Base-by-base conservation (phyloP, 306 rosid genomes). In the Sphenostylis stenocarpa region DNA sequence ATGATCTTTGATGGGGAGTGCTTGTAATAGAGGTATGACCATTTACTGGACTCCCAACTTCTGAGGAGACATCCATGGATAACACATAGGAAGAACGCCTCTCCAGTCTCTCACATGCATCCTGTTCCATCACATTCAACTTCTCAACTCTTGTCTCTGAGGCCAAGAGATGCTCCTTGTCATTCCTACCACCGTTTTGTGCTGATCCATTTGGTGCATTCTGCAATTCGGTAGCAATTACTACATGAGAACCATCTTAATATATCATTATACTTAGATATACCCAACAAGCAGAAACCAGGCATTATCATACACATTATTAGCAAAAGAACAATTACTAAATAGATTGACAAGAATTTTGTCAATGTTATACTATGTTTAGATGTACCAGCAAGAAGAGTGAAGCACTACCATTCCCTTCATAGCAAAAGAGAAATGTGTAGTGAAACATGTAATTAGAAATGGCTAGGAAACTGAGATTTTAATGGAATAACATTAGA, bases 11-110 rank as follows among this genome's bases (percentile, higher is more conserved):
- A 75, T 61, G 70, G 55, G 84, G 81, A 73, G 88, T 84, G 70
- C 55, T 77, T 39, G 70, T 75, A 44, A 57, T 65, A 33, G 88
- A 82, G 78, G 85, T 63, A 75, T 72, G 83, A 84, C 73, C 83
- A 77, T 86, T 79, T 87, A 75, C 85, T n/a, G 93, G 89, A 84
- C 89, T 90, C 56, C 86, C 92, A 20, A 83, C 70, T 75, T 80
- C 91, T 77, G 89, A 88, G 20, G 88, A 86, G 16, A 84, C 72
- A 83, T 94, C 92, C 58, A 82, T 52, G 29, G 96, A 83, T 26
- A 94, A 85, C 7, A 87, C 72, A 73, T 77, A 62, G 7, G 89
- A 90, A 63, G 91, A 84, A 84, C 87, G 82, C 71, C 79, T 70
- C 84, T 83, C 84, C 77, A 70, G 77, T 62, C 58, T 82, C 76